Evolutionary conservation across 768 basidiomycete genomes (phyloP), one percentile per base, ranked within the genome.

Genomic region (Tubosaeta brunneosetosa): DNA sequence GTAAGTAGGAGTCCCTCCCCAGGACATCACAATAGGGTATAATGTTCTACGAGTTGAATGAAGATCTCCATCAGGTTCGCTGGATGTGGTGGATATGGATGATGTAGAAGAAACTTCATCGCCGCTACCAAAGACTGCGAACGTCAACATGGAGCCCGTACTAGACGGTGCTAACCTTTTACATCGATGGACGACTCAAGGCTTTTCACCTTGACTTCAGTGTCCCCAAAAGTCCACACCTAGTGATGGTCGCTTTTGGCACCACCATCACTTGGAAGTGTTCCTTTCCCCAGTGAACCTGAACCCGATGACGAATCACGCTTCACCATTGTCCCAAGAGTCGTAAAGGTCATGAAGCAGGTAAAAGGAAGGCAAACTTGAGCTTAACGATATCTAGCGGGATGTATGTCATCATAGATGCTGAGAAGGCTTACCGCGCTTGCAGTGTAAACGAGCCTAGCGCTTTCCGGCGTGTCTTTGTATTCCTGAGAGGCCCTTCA

Each of bases 371-470:
- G 83, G 73, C 11, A 92, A 70, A 16, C 84, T 68, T 93, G 91
- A 0, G 91, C 70, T 91, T 92, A 12, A 87, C 71, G 50, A 92
- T 83, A 38, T 88, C 90, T 92, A 48, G 22, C 27, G 17, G n/a
- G 4, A 61, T 56, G 49, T 38, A 49, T 52, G 19, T 25, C 41
- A 54, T 36, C 25, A 26, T 27, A 9, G 45, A 10, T 43, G n/a
- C 26, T 4, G 29, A 25, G 27, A 36, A 44, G 17, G 56, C 72
- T 57, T 64, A 88, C 90, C 91, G 58, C 91, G 86, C 73, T 92
- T 91, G 67, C 91, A 93, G 60, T 88, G 78, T 47, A 92, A 29
- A 88, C 75, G 48, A 92, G 71, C 60, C 78, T 84, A n/a, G n/a
- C n/a, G 61, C 84, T 86, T 66, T 91, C 87, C 6, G 89, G 71